Evolutionary conservation across 345 rosid species (phyloP), one percentile per base, ranked within the genome.

Genomic region (Brassica rapa): DNA sequence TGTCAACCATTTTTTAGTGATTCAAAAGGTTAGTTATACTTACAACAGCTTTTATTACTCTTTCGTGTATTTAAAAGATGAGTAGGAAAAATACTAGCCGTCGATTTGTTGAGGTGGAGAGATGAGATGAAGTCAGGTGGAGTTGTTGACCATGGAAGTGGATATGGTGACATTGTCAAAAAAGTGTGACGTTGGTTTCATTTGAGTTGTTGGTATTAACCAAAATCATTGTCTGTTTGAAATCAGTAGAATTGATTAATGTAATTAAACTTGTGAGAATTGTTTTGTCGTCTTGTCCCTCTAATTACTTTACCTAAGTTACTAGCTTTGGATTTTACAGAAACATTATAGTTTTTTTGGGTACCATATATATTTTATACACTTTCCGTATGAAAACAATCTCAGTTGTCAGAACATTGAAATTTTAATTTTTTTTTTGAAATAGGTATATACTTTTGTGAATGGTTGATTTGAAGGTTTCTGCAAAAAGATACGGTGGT

Each of bases 111-210:
- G 39, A 69, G 67, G 75, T 74, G 60, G 62, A 74, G 62, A 62
- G 75, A 0, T 55, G 43, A 41, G 79, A 75, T 75, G 37, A 4
- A 25, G 6, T 4, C 19, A 67, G 57, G 25, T 68, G 75, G 56
- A n/a, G 80, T 80, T 70, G 83, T 75, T 80, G 80, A 80, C 75
- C 82, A 63, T 74, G 10, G 68, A 74, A 80, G 83, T 80, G 83
- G 83, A 74, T 80, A 69, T 32, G 83, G 80, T 80, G 75, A 80
- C 80, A 80, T 80, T 75, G 76, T 80, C 80, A 80, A 75, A 74
- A 37, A 75, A 62, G 79, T 80, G 39, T 74, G 79, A 80, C 79
- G 71, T 80, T 74, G 71, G 53, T 74, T 74, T 74, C 75, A 80
- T 68, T 68, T 80, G 66, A 73, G 77, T 66, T 19, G 53, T 41